Evolutionary conservation across 331 rosid genomes (phyloP).

Genomic region (Acacia pycnantha): DNA sequence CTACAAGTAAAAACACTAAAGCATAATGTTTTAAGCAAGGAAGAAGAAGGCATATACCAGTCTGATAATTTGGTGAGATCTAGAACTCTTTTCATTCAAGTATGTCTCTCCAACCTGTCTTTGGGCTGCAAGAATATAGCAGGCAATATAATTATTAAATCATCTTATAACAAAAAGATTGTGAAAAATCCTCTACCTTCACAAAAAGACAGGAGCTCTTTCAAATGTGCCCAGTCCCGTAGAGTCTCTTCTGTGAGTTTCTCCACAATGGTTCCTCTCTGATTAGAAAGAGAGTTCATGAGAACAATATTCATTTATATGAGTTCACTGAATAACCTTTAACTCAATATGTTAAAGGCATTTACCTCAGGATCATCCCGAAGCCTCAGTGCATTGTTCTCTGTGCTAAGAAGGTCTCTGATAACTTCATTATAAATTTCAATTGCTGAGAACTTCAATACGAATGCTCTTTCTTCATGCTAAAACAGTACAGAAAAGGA

Average conservation of each 20-base stretch:
- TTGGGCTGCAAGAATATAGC: constrained; percentile 65
- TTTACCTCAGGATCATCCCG: constrained; percentile 91
- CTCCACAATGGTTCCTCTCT: constrained; percentile 80
- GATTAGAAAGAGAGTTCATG: constrained; percentile 25
- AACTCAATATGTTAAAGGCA: constrained; percentile 8
- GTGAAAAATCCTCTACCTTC: constrained; percentile 59
- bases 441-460: constrained; percentile 84
- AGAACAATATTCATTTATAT: constrained; percentile 13
- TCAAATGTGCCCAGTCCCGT: constrained; percentile 77
- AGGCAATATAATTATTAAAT: constrained; percentile 15
- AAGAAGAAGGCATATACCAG: constrained; percentile 43
- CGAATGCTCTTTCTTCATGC: constrained; percentile 94
- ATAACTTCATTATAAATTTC: constrained; percentile 89
- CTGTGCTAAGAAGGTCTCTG: constrained; percentile 82
- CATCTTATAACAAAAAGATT: constrained; percentile 22
- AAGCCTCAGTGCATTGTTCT: constrained; percentile 69
- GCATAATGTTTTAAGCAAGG: constrained; percentile 3
- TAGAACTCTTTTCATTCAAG: constrained; percentile 82
- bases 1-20: constrained; percentile 14
- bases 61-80: constrained; percentile 89
- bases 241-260: constrained; percentile 77
- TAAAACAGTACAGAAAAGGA: constrained; percentile 32
- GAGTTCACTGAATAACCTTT: not conserved
- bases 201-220: constrained; percentile 78
- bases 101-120: constrained; percentile 87